Conservation (phyloP, 805 yeast genomes). For the Starmerella powellii region DNA sequence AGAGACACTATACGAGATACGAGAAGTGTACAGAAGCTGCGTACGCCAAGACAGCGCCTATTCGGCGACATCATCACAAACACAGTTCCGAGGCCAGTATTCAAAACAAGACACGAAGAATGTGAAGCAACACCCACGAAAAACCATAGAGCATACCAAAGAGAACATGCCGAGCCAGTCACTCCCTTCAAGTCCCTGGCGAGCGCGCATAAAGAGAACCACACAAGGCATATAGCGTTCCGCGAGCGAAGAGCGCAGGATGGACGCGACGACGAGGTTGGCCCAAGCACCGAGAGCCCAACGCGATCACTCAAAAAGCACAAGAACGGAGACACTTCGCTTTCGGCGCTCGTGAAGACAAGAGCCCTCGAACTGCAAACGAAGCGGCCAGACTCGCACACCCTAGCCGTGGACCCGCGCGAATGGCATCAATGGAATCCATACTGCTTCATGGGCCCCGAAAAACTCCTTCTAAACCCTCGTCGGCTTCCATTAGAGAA, state of each 20-base stretch:
- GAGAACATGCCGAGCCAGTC: no score
- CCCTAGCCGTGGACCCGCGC: neutral
- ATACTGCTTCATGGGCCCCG: neutral
- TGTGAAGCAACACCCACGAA: neutral
- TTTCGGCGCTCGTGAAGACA: constrained; percentile 3
- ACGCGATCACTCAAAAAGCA: no score
- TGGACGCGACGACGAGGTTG: no score
- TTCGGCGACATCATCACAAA: neutral
- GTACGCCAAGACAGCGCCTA: no score
- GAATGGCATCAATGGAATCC: constrained; percentile 2
- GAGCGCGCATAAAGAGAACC: no score
- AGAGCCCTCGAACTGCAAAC: constrained; percentile 4
- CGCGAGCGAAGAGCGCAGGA: neutral
- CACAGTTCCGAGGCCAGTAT: neutral
- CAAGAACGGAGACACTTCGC: neutral
- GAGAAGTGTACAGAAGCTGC: no score
- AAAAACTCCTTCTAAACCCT: constrained; percentile 9
- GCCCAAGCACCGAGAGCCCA: no score
- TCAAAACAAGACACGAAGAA: neutral
- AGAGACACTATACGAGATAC: no score
- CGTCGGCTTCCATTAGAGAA: constrained; percentile 3
- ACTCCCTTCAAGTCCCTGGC: no score
- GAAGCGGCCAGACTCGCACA: neutral
- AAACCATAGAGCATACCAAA: no score
- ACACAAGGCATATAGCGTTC: no score